Conservation (phyloP, 331 rosid genomes). For the Malus hybrid region DNA sequence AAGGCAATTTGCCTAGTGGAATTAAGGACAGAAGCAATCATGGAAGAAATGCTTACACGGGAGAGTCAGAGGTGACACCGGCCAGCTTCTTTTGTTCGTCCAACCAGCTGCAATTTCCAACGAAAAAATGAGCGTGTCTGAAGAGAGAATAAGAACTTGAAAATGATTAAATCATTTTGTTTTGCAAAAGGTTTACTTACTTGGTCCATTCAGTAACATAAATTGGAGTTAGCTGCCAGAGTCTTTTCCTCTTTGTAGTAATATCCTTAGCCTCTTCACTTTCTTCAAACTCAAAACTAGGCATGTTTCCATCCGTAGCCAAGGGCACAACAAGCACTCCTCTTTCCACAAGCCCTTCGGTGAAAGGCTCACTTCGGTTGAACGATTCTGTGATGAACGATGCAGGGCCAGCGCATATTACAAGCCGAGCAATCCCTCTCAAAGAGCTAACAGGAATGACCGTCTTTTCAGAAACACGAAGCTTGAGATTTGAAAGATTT, state of each 20-base stretch:
- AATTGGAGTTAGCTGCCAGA: slow-evolving; percentile 83
- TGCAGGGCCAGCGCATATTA: slow-evolving; percentile 80
- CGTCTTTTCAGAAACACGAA: slow-evolving; percentile 61
- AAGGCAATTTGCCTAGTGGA: not conserved
- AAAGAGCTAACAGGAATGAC: slow-evolving; percentile 55
- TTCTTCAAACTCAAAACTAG: slow-evolving; percentile 55
- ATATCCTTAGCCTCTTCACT: slow-evolving; percentile 41
- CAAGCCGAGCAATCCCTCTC: slow-evolving; percentile 85
- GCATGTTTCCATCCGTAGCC: slow-evolving; percentile 55
- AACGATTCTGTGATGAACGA: slow-evolving; percentile 61
- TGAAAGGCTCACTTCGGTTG: slow-evolving; percentile 61
- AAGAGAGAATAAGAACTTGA: not conserved
- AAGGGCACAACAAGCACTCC: slow-evolving; percentile 83
- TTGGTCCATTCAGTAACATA: slow-evolving; percentile 54
- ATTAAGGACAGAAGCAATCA: not conserved
- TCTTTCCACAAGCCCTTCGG: slow-evolving; percentile 68
- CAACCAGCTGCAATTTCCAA: slow-evolving; percentile 57
- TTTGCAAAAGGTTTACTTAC: slow-evolving; percentile 40
- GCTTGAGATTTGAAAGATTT: slow-evolving; percentile 70
- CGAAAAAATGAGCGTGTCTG: not conserved
- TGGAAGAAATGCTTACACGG: slow-evolving; percentile 57
- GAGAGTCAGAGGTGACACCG: slow-evolving; percentile 66
- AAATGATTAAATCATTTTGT: not conserved
- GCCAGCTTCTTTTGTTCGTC: slow-evolving; percentile 88
- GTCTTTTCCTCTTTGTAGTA: slow-evolving; percentile 58